Evolutionary conservation across 2,329 filamentous ascomycete species (phyloP).

Genomic region (Fusarium equiseti): DNA sequence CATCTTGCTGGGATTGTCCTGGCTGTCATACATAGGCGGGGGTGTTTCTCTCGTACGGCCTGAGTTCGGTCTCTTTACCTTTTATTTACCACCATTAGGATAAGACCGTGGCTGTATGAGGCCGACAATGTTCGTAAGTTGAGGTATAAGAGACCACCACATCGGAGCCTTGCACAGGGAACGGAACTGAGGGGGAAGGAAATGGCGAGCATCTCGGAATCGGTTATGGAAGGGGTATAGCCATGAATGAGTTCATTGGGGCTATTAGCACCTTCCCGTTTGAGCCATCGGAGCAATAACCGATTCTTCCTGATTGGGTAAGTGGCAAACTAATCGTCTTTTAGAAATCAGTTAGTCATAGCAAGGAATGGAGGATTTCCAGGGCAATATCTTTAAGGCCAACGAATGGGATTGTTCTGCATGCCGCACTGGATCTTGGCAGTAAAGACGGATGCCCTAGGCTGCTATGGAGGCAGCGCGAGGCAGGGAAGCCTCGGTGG

Average conservation of each 20-base stretch:
- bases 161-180: neutral
- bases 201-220: neutral
- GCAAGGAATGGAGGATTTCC: neutral
- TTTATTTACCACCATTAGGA: neutral
- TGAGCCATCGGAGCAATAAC: neutral
- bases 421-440: neutral
- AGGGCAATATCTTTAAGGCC: neutral
- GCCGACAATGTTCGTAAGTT: too few relatives aligned
- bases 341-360: neutral
- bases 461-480: neutral
- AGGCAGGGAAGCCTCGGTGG: neutral
- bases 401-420: neutral
- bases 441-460: too few relatives aligned
- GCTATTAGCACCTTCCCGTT: neutral
- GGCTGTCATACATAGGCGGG: neutral
- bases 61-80: fast-evolving
- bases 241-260: neutral
- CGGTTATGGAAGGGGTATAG: neutral
- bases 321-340: neutral
- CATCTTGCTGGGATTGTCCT: neutral
- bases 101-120: too few relatives aligned
- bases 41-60: fast-evolving
- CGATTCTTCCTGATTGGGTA: neutral
- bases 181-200: fast-evolving
- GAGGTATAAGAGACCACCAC: too few relatives aligned